Percentiles rank a stretch among this genome's conserved stretches.
phyloP scores from a whole-genome alignment of 768 basidiomycete species.

The Tulasnella sp. region DNA sequence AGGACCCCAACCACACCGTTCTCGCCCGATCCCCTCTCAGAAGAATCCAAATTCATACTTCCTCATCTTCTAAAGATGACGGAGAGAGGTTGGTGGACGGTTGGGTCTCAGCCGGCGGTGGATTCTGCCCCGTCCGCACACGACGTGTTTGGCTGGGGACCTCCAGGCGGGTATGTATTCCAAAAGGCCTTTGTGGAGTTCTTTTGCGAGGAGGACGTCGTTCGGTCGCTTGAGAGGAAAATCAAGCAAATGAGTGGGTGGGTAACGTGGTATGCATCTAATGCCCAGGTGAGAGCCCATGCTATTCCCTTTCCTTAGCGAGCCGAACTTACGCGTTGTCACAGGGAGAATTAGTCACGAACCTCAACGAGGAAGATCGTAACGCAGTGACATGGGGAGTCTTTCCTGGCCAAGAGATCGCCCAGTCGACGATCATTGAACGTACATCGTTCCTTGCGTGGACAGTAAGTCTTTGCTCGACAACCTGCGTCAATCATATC shows the following conservation, averaged over 20 bases:
- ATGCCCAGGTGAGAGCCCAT: conserved; percentile 46
- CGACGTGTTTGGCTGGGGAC: conserved; percentile 84
- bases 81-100: conserved; percentile 80
- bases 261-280: conserved; percentile 82
- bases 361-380: conserved; percentile 61
- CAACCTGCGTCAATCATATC: not conserved
- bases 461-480: conserved; percentile 51
- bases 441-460: conserved; percentile 87
- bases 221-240: conserved; percentile 46
- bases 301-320: not conserved
- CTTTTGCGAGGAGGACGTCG: conserved; percentile 55
- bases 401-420: conserved; percentile 91
- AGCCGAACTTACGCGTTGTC: not conserved
- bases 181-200: conserved; percentile 98
- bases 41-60: conserved; percentile 73
- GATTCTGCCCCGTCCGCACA: conserved; percentile 68
- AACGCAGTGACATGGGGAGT: conserved; percentile 99
- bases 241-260: conserved; percentile 43
- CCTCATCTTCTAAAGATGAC: conserved; percentile 67
- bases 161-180: conserved; percentile 82
- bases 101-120: conserved; percentile 90
- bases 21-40: conserved; percentile 65
- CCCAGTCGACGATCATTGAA: conserved; percentile 94
- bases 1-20: conserved; percentile 68
- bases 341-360: conserved; percentile 68